Evolutionary conservation across 306 rosid species (phyloP).

Genomic region (Pterocarpus macrocarpus): DNA sequence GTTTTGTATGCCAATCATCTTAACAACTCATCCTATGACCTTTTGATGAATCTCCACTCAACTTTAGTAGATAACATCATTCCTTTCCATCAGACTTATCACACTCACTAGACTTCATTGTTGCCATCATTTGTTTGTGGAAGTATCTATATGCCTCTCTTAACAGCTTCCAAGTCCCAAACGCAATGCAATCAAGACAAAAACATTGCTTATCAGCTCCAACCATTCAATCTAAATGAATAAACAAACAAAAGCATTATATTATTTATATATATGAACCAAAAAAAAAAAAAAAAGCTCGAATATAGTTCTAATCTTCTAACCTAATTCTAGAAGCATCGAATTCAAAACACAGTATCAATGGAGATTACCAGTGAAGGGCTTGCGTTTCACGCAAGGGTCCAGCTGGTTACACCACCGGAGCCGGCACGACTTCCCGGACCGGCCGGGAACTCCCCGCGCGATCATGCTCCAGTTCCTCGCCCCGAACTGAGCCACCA

Average conservation of each 20-base stretch:
- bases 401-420: slow-evolving; percentile 93
- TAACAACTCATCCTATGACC: neutral
- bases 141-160: neutral
- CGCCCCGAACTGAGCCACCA: slow-evolving; percentile 77
- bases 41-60: neutral
- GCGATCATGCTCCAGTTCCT: slow-evolving; percentile 88
- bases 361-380: slow-evolving; percentile 67
- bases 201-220: neutral
- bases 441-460: slow-evolving; percentile 75
- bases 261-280: neutral
- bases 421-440: slow-evolving; percentile 92
- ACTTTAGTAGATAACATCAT: neutral
- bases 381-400: slow-evolving; percentile 82
- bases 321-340: slow-evolving; percentile 42
- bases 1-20: neutral
- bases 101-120: no score
- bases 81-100: slow-evolving; percentile 5
- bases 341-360: neutral
- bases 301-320: neutral
- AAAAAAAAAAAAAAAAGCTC: neutral
- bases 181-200: neutral
- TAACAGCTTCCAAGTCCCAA: neutral
- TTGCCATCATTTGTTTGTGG: no score
- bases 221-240: slow-evolving; percentile 16
- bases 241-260: neutral